Evolutionary conservation across 805 yeast species (phyloP), one percentile per base, ranked within the genome.

Genomic region (Candida vaughaniae): DNA sequence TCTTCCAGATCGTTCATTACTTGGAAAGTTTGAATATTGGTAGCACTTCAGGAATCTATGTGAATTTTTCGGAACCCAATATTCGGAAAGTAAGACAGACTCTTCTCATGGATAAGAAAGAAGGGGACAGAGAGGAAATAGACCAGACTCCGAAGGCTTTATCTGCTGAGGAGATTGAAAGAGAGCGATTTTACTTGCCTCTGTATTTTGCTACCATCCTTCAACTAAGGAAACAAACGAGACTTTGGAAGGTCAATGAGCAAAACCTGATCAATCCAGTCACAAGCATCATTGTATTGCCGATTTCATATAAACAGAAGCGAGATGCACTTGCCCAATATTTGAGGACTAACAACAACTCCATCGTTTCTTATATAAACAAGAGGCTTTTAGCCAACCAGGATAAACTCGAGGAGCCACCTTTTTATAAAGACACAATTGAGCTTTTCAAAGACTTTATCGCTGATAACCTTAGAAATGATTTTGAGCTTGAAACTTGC

Each of bases 371-470:
- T 7, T 20, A 20, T 20, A 20, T 20, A 7, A 10, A 20, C 10
- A 7, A 20, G 6, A 20, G 23, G 10, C 23, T 20, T 7, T 10
- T 20, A 10, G 23, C 10, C 9, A 7, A 6, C 23, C 6, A 20
- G 23, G 10, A 20, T 6, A 6, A 20, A 20, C 9, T 10, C 10
- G 10, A 7, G 11, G 10, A 22, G 10, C 35, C 31, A 18, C 15
- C 15, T 3, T 45, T 44, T 25, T 60, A 53, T 35, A 54, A 64
- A 0, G 65, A 67, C 1, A 56, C 75, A 3, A 50, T 80, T 10
- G 62, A 60, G 15, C 44, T 82, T 31, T 51, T 83, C 36, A 73
- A 71, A 41, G 75, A 76, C 28, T 82, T 76, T 52, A 69, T 77
- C 2, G 74, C 77, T 5, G 82, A 80, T 0, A 78, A 80, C 31